A percentile compares a stretch with the other conserved stretches of the same genome.
phyloP scores from a whole-genome alignment of 768 basidiomycete species.

The Tricholoma flavovirens region DNA sequence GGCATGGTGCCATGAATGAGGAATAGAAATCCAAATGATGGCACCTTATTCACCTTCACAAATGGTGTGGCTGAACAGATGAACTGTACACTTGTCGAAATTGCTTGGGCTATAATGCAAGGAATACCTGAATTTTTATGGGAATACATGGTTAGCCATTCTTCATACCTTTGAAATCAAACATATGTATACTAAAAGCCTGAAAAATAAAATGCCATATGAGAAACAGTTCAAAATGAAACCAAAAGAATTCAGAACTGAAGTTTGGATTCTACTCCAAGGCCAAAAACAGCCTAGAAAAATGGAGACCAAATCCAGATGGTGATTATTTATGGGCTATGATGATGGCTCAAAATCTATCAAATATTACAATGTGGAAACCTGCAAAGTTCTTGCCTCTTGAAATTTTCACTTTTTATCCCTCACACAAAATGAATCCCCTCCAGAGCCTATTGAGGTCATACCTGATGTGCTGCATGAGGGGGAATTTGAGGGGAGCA shows the following conservation, averaged over 20 bases:
- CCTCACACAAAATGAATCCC: neutral
- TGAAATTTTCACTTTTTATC: neutral
- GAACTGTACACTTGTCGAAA: slow-evolving; percentile 18
- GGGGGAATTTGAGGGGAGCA: slow-evolving; percentile 1
- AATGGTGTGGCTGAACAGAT: slow-evolving; percentile 29
- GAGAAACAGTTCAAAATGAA: too few species aligned
- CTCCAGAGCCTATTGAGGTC: neutral
- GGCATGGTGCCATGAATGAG: slow-evolving; percentile 9
- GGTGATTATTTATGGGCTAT: too few species aligned
- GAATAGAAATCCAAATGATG: slow-evolving; percentile 24
- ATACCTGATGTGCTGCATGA: neutral
- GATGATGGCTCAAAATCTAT: too few species aligned
- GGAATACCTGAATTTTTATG: neutral
- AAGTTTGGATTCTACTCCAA: too few species aligned
- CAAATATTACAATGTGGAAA: too few species aligned
- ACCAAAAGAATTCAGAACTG: too few species aligned
- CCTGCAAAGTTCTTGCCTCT: too few species aligned
- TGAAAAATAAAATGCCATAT: neutral
- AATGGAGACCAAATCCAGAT: too few species aligned
- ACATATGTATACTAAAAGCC: neutral
- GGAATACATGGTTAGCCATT: neutral
- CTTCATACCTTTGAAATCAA: neutral
- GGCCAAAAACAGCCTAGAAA: too few species aligned
- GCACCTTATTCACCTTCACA: slow-evolving; percentile 24
- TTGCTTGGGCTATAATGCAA: neutral